Evolutionary conservation across 495 filamentous ascomycete genomes (phyloP).

Genomic region (Echria macrotheca): DNA sequence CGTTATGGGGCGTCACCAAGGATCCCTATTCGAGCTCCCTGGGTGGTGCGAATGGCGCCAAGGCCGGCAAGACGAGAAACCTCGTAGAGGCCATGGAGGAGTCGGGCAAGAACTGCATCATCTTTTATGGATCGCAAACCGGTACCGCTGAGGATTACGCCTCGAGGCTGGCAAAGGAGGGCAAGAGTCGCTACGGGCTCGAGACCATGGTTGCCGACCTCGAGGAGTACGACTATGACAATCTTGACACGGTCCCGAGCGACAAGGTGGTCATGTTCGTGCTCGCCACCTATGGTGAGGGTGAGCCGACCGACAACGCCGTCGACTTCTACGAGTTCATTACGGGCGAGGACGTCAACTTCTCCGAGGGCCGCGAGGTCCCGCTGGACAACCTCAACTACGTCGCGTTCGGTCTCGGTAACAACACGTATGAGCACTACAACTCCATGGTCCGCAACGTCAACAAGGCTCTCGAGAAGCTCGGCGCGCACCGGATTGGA

Average conservation of each 20-base stretch:
- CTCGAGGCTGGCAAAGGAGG: conserved; percentile 94
- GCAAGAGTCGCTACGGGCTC: conserved; percentile 88
- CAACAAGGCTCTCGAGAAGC: conserved; percentile 68
- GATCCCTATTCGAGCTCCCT: conserved; percentile 79
- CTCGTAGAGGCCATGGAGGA: conserved; percentile 96
- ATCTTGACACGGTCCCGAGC: conserved; percentile 79
- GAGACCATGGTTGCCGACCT: conserved; percentile 98
- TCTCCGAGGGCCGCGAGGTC: conserved; percentile 72
- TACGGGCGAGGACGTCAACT: conserved; percentile 69
- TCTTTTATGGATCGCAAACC: conserved; percentile 98
- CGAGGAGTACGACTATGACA: conserved; percentile 97
- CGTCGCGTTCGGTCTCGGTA: conserved; percentile 90
- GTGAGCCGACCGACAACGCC: conserved; percentile 97
- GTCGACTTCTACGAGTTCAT: conserved; percentile 99
- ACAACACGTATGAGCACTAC: conserved; percentile 99
- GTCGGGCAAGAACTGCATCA: conserved; percentile 90
- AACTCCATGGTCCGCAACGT: conserved; percentile 96
- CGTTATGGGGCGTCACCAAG: conserved; percentile 79
- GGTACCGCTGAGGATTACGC: conserved; percentile 99
- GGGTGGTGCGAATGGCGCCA: conserved; percentile 61
- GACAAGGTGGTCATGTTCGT: conserved; percentile 95
- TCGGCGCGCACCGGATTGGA: conserved; percentile 80
- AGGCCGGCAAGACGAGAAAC: conserved; percentile 83
- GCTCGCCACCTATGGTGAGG: conserved; percentile 95
- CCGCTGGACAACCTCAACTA: conserved; percentile 83